phyloP scores from a whole-genome alignment of 208 protist genomes.

The Blechomonas ayalai region DNA sequence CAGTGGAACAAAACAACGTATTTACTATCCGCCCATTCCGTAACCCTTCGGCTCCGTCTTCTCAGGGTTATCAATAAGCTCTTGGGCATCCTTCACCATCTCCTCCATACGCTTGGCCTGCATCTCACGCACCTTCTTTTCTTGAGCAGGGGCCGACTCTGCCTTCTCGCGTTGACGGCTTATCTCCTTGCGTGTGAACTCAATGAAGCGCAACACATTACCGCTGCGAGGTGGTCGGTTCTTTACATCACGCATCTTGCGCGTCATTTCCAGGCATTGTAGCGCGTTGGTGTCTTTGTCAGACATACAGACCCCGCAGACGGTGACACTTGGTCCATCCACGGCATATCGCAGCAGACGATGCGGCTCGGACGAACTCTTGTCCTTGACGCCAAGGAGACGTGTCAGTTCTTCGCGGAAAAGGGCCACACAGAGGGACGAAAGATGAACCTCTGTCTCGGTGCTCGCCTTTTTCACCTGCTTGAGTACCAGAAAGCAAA shows the following conservation, averaged over 20 bases:
- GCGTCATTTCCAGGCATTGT: conserved; percentile 38
- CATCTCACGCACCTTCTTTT: conserved; percentile 37
- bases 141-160: conserved; percentile 14
- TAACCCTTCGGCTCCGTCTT: conserved; percentile 54
- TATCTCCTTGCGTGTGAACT: conserved; percentile 68
- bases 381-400: conserved; percentile 57
- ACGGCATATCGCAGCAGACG: conserved; percentile 69
- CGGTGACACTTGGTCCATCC: conserved; percentile 54
- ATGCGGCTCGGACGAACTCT: conserved; percentile 36
- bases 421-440: conserved; percentile 55
- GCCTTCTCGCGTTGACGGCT: conserved; percentile 60
- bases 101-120: conserved; percentile 55
- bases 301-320: conserved; percentile 31
- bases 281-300: conserved; percentile 23
- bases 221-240: conserved; percentile 68
- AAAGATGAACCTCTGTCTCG: conserved; percentile 59
- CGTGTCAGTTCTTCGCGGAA: conserved; percentile 35
- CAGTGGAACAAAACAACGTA: background rate
- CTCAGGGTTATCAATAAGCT: conserved; percentile 46
- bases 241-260: conserved; percentile 73
- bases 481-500: conserved; percentile 67
- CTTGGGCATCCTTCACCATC: conserved; percentile 59
- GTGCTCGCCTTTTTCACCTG: conserved; percentile 42
- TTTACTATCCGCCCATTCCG: conserved; percentile 17
- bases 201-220: conserved; percentile 63